phyloP scores from a whole-genome alignment of 106 monocot genomes.

The Platanthera guangdongensis region DNA sequence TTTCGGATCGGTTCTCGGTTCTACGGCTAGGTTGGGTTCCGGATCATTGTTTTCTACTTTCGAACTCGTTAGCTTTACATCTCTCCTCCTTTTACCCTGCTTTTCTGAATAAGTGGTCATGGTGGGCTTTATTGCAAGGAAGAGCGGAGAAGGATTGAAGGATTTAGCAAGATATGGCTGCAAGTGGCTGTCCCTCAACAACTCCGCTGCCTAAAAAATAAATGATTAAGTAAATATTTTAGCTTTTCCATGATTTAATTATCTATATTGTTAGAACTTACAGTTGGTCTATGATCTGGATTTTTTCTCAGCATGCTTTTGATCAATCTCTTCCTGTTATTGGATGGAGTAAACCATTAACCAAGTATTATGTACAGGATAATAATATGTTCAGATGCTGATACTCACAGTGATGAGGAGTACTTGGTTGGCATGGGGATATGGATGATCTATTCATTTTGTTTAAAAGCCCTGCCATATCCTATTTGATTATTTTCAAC shows the following conservation, averaged over 20 bases:
- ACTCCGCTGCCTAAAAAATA: slow-evolving; percentile 50
- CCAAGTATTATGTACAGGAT: background rate
- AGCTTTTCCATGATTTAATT: background rate
- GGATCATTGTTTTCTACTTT: background rate
- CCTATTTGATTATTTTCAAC: slow-evolving; percentile 30
- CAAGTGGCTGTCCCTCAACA: slow-evolving; percentile 54
- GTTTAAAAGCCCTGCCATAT: slow-evolving; percentile 71
- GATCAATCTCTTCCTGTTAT: slow-evolving; percentile 70
- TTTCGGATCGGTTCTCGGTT: no score
- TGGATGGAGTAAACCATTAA: background rate
- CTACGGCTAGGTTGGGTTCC: background rate
- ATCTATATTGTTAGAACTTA: slow-evolving; percentile 24
- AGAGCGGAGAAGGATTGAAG: slow-evolving; percentile 48
- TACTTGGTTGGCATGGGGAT: slow-evolving; percentile 67
- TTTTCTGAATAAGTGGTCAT: slow-evolving; percentile 22
- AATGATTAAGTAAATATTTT: background rate
- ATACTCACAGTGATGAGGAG: slow-evolving; percentile 62
- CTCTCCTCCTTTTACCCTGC: slow-evolving; percentile 19
- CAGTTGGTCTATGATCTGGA: slow-evolving; percentile 86
- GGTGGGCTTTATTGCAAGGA: slow-evolving; percentile 66
- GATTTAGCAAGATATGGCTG: slow-evolving; percentile 64
- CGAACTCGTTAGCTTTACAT: background rate
- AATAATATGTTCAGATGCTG: background rate
- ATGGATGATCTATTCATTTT: slow-evolving; percentile 82
- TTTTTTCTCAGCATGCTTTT: slow-evolving; percentile 91